Evolutionary conservation across 768 basidiomycete species (phyloP), one percentile per base, ranked within the genome.

Genomic region (Multifurca ochricompacta): DNA sequence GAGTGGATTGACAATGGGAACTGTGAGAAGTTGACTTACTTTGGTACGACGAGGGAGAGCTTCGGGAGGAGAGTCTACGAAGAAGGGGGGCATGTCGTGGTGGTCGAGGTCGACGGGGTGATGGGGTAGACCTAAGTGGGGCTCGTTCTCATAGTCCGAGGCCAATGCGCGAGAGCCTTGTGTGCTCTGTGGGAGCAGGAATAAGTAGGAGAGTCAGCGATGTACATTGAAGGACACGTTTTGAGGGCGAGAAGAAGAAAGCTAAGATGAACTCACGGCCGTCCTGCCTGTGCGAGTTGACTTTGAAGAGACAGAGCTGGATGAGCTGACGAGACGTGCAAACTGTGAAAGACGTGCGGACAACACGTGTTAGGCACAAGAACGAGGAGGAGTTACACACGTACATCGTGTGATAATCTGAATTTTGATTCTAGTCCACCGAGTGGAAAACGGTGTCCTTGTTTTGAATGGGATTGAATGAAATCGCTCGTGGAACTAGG

Each of bases 311-410:
- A 51, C 35, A 21, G 59, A 53, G 58, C 57, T 61, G 19, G 59
- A 28, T 16, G 59, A 54, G 19, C 59, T 32, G 52, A 61, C 49
- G 43, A 59, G 61, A 56, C 61, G 59, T 42, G 61, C 42, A 52
- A 60, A 60, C 59, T 51, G 56, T 41, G 63, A 50, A 51, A 51
- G 58, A 54, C 53, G 59, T 58, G 59, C 52, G 55, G 47, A 13
- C 45, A 65, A 69, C 69, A 70, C 69, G 69, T 70, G 69, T 67
- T 64, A 67, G 67, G 65, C 62, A 68, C 67, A 39, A 51, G 51
- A 55, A 60, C 53, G 56, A 56, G 58, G 65, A 62, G 47, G 56
- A 62, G 60, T 52, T 44, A 53, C 32, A 47, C 36, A 65, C 68
- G 61, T 62, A 70, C 69, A 54, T 70, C 69, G 59, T 68, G 63